Conservation (phyloP, 2,329 filamentous ascomycete genomes). For the Chaetothyriales sp. region DNA sequence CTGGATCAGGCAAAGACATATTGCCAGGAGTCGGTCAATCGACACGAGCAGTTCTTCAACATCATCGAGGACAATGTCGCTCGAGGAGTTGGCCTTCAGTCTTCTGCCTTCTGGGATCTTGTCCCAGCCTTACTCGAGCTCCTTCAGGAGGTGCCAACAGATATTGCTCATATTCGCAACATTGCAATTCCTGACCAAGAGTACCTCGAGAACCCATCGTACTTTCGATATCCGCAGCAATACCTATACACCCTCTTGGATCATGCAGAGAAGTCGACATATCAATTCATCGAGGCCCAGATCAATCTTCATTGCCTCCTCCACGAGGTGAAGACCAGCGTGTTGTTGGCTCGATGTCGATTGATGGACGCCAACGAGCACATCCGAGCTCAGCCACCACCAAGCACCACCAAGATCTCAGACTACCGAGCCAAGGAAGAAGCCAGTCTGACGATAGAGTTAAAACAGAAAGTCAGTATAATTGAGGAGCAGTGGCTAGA, state of each 20-base stretch:
- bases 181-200: conserved; percentile 67
- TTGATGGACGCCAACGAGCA: conserved; percentile 49
- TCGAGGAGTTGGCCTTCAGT: conserved; percentile 75
- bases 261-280: conserved; percentile 81
- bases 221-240: conserved; percentile 66
- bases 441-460: conserved; percentile 57
- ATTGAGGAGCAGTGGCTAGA: conserved; percentile 86
- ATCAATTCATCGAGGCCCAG: conserved; percentile 93
- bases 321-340: conserved; percentile 74
- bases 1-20: conserved; percentile 55
- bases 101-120: conserved; percentile 96
- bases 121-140: conserved; percentile 66
- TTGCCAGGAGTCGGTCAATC: conserved; percentile 54
- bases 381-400: conserved; percentile 17
- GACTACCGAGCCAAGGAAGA: conserved; percentile 48
- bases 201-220: conserved; percentile 71
- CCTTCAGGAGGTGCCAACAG: conserved; percentile 44
- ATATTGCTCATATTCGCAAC: conserved; percentile 19
- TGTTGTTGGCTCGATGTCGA: conserved; percentile 53
- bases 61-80: conserved; percentile 74
- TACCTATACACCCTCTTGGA: conserved; percentile 75
- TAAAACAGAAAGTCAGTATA: conserved; percentile 84
- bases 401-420: conserved; percentile 24
- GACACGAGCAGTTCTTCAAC: conserved; percentile 60
- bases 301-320: conserved; percentile 78